Evolutionary conservation across 2,329 filamentous ascomycete genomes (phyloP).

Genomic region (Moelleriella libera): DNA sequence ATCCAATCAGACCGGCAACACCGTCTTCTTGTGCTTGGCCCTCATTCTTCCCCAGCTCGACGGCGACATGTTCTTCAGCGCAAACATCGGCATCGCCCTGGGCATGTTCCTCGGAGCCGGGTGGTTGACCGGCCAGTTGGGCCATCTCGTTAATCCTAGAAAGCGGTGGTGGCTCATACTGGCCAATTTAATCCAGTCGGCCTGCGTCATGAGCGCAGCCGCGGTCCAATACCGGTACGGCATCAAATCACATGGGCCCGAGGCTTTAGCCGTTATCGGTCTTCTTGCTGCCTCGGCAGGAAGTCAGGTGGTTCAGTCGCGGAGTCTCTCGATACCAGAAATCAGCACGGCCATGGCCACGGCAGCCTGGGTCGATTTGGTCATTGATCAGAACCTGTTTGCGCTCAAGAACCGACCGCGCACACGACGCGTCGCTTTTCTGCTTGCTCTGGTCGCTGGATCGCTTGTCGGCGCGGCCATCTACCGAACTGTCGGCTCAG

Average conservation of each 20-base stretch:
- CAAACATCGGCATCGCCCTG: constrained; percentile 40
- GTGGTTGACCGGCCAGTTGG: constrained; percentile 40
- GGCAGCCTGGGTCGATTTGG: constrained; percentile 45
- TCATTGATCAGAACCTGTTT: constrained; percentile 39
- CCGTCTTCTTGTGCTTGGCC: constrained; percentile 41
- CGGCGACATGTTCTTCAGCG: constrained; percentile 32
- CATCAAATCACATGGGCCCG: constrained; percentile 16
- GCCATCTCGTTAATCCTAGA: constrained; percentile 35
- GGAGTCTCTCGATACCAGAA: constrained; percentile 41
- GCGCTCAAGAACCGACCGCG: constrained; percentile 30
- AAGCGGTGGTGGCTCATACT: constrained; percentile 37
- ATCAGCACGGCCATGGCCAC: constrained; percentile 53
- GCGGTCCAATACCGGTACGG: constrained; percentile 30
- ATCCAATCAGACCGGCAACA: constrained; percentile 53
- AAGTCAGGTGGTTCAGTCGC: constrained; percentile 42
- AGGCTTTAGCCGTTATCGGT: constrained; percentile 29
- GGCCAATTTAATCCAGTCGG: constrained; percentile 39
- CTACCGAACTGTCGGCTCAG: constrained; percentile 14
- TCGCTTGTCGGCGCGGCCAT: constrained; percentile 36
- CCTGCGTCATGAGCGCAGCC: constrained; percentile 37
- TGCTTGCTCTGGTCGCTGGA: constrained; percentile 30
- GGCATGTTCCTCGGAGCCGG: constrained; percentile 41
- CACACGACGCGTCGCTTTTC: constrained; percentile 34
- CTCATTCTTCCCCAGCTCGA: constrained; percentile 32
- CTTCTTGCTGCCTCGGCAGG: constrained; percentile 41